Evolutionary conservation across 345 rosid genomes (phyloP).

Genomic region (Populus euphratica): DNA sequence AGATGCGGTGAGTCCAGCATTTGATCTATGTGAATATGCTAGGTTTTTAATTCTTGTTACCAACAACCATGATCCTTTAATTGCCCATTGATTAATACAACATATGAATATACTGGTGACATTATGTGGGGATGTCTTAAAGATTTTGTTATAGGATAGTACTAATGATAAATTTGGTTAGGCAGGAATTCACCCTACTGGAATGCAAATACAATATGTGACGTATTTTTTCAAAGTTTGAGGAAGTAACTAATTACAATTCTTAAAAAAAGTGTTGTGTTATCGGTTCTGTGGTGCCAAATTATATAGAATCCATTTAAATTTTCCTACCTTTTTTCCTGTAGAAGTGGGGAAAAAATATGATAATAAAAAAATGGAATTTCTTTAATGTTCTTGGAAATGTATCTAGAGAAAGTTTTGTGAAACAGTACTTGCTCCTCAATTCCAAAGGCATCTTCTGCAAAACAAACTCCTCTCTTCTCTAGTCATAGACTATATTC

Average conservation of each 20-base stretch:
- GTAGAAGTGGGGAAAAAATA: background rate
- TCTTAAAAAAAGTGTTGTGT: background rate
- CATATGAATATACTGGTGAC: background rate
- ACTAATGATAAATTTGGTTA: background rate
- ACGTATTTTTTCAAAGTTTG: background rate
- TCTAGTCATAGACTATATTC: background rate
- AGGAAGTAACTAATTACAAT: background rate
- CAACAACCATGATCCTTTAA: background rate
- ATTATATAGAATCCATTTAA: background rate
- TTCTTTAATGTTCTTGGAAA: background rate
- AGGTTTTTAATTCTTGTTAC: background rate
- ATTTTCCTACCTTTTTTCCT: background rate
- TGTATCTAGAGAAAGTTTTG: background rate
- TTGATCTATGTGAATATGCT: background rate
- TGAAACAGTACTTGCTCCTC: background rate
- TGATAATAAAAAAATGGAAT: background rate
- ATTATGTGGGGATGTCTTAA: background rate
- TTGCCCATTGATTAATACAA: background rate
- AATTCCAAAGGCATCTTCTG: background rate
- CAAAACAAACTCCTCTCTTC: background rate
- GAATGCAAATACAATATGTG: background rate
- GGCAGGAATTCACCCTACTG: background rate
- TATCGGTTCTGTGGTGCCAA: background rate
- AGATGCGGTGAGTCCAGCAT: slow-evolving; percentile 76
- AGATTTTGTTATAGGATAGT: background rate